A percentile compares a stretch with the other conserved stretches of the same genome.
Evolutionary conservation across 176 grass and related monocot species (phyloP).

Genomic region (Triticum monococcum): DNA sequence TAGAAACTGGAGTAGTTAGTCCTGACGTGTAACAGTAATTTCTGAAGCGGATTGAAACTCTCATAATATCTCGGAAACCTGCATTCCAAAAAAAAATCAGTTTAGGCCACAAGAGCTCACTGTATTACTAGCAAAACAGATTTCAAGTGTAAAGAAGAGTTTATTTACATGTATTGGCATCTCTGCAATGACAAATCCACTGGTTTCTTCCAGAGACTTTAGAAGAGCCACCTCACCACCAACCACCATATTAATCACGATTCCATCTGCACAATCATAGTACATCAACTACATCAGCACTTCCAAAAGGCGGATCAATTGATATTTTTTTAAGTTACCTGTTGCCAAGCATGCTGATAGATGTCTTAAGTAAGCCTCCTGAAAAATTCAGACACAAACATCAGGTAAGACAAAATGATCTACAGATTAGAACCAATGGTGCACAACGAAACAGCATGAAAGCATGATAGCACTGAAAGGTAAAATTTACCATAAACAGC

Average conservation of each 20-base stretch:
- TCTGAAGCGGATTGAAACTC: not conserved
- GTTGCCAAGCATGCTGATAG: slow-evolving; percentile 82
- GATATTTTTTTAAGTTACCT: slow-evolving; percentile 36
- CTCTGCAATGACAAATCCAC: slow-evolving; percentile 73
- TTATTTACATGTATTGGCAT: slow-evolving; percentile 98
- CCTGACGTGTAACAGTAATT: not conserved
- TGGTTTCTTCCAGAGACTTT: slow-evolving; percentile 74
- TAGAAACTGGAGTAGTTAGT: slow-evolving; percentile 5
- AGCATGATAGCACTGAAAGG: not conserved
- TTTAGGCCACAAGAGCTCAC: slow-evolving; percentile 20
- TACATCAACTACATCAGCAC: slow-evolving; percentile 8
- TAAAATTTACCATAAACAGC: not conserved
- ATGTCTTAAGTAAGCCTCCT: slow-evolving; percentile 84
- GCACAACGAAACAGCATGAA: not conserved
- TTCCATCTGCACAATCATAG: slow-evolving; percentile 64
- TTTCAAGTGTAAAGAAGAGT: slow-evolving; percentile 5
- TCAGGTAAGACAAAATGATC: not conserved
- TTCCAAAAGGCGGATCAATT: not conserved
- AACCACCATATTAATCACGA: slow-evolving; percentile 94
- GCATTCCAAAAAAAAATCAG: slow-evolving; percentile 24
- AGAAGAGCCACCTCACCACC: slow-evolving; percentile 80
- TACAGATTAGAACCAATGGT: not conserved
- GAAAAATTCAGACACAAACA: slow-evolving; percentile 16
- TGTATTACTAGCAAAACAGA: slow-evolving; percentile 8
- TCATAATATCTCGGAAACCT: slow-evolving; percentile 93